Conservation (phyloP, 345 rosid genomes). For the Gossypium anomalum region DNA sequence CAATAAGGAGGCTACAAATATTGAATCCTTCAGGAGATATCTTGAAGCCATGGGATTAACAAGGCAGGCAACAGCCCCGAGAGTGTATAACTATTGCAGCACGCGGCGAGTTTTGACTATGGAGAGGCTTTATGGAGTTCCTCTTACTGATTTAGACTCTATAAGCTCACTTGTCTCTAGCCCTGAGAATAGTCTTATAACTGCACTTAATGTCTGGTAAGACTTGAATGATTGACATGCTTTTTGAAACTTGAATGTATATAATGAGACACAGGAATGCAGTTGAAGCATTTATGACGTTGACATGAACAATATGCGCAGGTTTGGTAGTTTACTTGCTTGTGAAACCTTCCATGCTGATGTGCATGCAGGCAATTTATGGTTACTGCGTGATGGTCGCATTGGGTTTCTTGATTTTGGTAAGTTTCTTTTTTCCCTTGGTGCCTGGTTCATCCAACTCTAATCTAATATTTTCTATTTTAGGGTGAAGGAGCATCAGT, state of each 20-base stretch:
- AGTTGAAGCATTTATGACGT: neutral
- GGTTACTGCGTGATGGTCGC: conserved; percentile 92
- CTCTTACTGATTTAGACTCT: conserved; percentile 91
- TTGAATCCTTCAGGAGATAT: conserved; percentile 76
- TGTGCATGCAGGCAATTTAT: conserved; percentile 96
- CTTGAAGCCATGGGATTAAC: conserved; percentile 82
- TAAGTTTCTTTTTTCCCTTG: conserved; percentile 20
- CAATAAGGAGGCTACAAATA: conserved; percentile 77
- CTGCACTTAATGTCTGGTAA: conserved; percentile 95
- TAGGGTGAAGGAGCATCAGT: neutral
- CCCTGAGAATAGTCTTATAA: conserved; percentile 88
- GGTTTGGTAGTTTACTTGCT: conserved; percentile 97
- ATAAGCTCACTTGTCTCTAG: conserved; percentile 81
- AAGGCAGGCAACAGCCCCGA: conserved; percentile 92
- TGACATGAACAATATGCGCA: conserved; percentile 24
- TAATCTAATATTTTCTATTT: neutral
- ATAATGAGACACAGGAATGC: neutral
- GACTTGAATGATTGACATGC: conserved; percentile 17
- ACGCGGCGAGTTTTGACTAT: conserved; percentile 73
- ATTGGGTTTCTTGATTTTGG: conserved; percentile 98
- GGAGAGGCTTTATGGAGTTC: conserved; percentile 98
- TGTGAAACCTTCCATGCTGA: conserved; percentile 97
- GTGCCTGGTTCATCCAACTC: neutral
- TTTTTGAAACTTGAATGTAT: neutral
- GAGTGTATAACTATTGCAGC: conserved; percentile 82